Evolutionary conservation across 257 asterid species (phyloP), one percentile per base, ranked within the genome.

Genomic region (Craterostigma plantagineum): DNA sequence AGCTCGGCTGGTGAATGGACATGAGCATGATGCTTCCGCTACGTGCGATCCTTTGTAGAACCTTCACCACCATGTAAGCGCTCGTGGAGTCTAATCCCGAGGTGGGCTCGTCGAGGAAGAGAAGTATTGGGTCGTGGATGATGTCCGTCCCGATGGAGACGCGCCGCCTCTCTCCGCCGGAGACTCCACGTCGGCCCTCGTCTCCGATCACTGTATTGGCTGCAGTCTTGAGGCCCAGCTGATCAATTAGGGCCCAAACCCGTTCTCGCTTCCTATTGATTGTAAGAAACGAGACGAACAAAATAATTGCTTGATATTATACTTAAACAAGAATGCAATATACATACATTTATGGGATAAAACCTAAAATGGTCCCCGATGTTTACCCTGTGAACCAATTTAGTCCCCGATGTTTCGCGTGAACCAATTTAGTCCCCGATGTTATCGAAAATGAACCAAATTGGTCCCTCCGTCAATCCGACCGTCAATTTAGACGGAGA

Each of bases 1-100:
- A 65, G 35, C 77, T 69, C 12, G 77, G 77, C 39, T 69, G 77
- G 27, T 65, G 77, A 1, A 69, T 44, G 11, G 77, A 61, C 77
- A 69, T 53, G 49, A 69, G 60, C 34, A 69, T 70, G 4, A 65
- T 65, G 37, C 73, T 69, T 38, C 77, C 77, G 5, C 70, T 69
- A 10, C 62, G 67, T 1, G 77, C 77, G 12, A 69, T 58, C 7
- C 70, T 23, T 10, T 69, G 63, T 4, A 69, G 58, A 9, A 69
- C 73, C 34, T 61, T 69, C 14, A 69, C 57, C 14, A 69, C 73
- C 72, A 61, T 64, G 39, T 11, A 61, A 0, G 77, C 77, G 34
- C 73, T 65, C 4, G 77, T 69, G 13, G 77, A 69, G 38, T 69
- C 73, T 0, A 69, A 69, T 0, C 77, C 73, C 2, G 77, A 65